Percentiles rank a stretch among this genome's conserved stretches.
Conservation (phyloP, 495 filamentous ascomycete species). For the Xylaria bambusicola region DNA sequence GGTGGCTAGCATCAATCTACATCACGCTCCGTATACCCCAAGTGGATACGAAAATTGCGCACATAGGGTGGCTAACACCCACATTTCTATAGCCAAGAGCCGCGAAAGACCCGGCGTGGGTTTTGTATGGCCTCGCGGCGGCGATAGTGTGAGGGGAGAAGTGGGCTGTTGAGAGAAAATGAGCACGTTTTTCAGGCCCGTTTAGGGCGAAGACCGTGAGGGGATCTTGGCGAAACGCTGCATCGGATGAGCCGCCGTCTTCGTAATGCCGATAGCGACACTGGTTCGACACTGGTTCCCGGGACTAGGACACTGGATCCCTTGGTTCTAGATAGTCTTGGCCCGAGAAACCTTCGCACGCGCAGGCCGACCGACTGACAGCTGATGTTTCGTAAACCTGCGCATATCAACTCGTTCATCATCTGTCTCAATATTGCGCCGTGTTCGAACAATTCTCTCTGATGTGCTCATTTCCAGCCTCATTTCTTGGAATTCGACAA, state of each 20-base stretch:
- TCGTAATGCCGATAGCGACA: not conserved
- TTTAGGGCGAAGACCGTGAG: slow-evolving; percentile 20
- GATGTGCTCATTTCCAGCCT: not conserved
- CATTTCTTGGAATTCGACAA: not conserved
- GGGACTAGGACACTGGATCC: not conserved
- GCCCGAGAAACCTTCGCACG: too few relatives aligned
- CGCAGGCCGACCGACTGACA: not conserved
- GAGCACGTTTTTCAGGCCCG: slow-evolving; percentile 33
- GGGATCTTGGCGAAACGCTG: slow-evolving; percentile 7
- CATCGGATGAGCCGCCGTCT: not conserved
- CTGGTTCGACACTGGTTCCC: too few relatives aligned
- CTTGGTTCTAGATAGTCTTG: too few relatives aligned
- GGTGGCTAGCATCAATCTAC: not conserved
- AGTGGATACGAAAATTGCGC: not conserved
- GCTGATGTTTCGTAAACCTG: not conserved
- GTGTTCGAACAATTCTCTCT: not conserved
- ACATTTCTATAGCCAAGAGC: not conserved
- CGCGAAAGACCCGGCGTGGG: not conserved
- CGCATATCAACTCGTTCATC: slow-evolving; percentile 1
- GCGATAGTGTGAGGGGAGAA: not conserved
- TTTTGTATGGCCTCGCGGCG: too few relatives aligned
- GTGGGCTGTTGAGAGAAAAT: slow-evolving; percentile 33
- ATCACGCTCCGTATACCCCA: not conserved
- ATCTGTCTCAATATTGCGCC: not conserved
- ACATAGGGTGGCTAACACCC: not conserved